Base-by-base conservation (phyloP, 108 stramenopile genomes). In the Epithemia pelagica region DNA sequence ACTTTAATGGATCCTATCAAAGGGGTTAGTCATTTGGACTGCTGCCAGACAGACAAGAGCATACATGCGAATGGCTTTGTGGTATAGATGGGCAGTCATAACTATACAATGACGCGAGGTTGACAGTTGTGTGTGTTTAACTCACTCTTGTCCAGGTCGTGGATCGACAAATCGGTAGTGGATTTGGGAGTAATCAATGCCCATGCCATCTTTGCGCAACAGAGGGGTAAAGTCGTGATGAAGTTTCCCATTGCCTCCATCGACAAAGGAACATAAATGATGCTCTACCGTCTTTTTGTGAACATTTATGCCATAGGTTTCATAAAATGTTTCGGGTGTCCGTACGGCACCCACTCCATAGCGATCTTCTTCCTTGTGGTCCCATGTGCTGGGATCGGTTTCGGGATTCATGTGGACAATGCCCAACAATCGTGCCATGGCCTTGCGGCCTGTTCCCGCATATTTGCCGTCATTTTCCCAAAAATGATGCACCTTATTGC, bases 321-420 rank as follows among this genome's bases (percentile, higher is more conserved):
- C 65, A 58, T 89, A 95, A 68, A 95, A 95, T 56, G 78, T 65
- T 46, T 91, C 89, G 1, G 86, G 87, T 8, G 85, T 79, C 25
- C 94, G 85, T 0, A 88, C 91, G 20, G 74, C 83, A 28, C 94
- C 94, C 15, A 92, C 53, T 25, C 94, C 94, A 67, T 92, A 95
- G 25, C 75, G 72, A 52, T 86, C 85, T 72, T 86, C 81, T 61
- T 89, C 88, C 1, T 57, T 30, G 60, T 86, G 85, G 30, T 79
- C 73, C 91, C 87, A 88, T 30, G 24, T 28, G 0, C 71, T 60
- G 1, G 69, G 59, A 55, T 74, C 61, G 0, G 79, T 72, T 66
- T 88, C 91, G 19, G 91, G 91, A 75, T 85, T 91, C 91, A 96
- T 96, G 59, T 89, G 89, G 32, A 96, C 88, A 52, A 96, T 85